Conservation (phyloP, 108 stramenopile species). For the Nannochloropsis oceanica region DNA sequence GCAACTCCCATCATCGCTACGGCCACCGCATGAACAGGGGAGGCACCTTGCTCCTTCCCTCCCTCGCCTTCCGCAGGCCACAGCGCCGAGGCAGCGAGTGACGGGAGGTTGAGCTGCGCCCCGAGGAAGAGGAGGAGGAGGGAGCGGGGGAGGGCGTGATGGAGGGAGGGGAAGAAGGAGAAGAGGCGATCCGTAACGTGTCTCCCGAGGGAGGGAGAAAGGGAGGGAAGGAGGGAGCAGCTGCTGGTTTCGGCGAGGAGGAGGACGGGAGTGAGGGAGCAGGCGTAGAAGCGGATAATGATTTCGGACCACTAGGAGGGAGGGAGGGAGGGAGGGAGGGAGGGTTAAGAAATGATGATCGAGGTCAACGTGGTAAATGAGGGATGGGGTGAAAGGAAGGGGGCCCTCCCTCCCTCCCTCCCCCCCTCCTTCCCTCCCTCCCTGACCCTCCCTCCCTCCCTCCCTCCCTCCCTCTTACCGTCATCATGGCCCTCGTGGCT, state of each 20-base stretch:
- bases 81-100: background rate
- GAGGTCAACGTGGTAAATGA: too few relatives aligned
- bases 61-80: background rate
- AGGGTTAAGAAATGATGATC: too few relatives aligned
- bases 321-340: background rate
- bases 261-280: background rate
- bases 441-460: too few relatives aligned
- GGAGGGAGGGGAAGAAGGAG: background rate
- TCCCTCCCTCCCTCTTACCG: too few relatives aligned
- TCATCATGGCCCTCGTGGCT: too few relatives aligned
- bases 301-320: background rate
- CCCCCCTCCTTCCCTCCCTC: too few relatives aligned
- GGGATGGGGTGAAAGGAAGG: too few relatives aligned
- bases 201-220: background rate
- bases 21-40: too few relatives aligned
- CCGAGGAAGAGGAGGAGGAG: background rate
- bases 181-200: too few relatives aligned
- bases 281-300: background rate
- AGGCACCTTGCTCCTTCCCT: background rate
- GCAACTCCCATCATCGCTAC: too few relatives aligned
- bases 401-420: too few relatives aligned
- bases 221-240: background rate
- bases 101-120: background rate
- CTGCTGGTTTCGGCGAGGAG: background rate
- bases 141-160: background rate